A percentile compares a stretch with the other conserved stretches of the same genome.
These are phyloP conservation scores for Magnaporthiopsis poae DNA, from an alignment of 2,329 filamentous ascomycete genomes.

Conservation along the genomic window DNA sequence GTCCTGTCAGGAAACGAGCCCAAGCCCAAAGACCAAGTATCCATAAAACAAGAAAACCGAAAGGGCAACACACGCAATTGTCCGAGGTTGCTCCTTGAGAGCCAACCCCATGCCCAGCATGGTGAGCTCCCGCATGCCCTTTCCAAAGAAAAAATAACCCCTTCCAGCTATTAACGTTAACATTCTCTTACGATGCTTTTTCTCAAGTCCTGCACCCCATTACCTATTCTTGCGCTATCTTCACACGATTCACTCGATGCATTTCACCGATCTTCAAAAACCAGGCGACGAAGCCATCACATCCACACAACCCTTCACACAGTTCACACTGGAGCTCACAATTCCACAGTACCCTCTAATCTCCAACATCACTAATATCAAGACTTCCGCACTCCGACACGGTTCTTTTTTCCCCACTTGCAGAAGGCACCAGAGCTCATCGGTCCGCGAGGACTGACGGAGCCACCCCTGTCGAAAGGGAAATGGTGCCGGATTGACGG, in stretches of 20 bases:
- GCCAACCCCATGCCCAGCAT: background rate
- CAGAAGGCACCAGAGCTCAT: background rate
- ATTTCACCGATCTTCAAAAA: background rate
- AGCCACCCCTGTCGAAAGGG: background rate
- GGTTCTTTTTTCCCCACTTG: too few species aligned
- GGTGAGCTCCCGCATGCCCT: background rate
- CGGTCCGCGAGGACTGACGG: background rate
- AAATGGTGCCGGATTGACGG: too few species aligned
- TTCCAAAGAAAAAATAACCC: background rate
- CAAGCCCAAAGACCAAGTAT: background rate
- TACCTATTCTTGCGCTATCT: background rate
- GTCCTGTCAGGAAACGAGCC: too few species aligned
- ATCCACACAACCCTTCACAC: background rate
- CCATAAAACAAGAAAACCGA: background rate
- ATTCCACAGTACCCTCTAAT: background rate
- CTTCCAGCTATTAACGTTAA: background rate
- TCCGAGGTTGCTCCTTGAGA: background rate
- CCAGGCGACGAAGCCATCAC: background rate
- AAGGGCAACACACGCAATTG: background rate
- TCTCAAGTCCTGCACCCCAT: too few species aligned
- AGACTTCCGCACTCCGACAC: too few species aligned
- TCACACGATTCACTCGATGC: background rate
- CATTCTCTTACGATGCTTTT: background rate
- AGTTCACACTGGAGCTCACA: background rate
- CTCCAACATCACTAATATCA: too few species aligned